These are phyloP conservation scores for Geotrichum fermentans DNA, from an alignment of 1,139 yeast genomes.

Conservation along the genomic window DNA sequence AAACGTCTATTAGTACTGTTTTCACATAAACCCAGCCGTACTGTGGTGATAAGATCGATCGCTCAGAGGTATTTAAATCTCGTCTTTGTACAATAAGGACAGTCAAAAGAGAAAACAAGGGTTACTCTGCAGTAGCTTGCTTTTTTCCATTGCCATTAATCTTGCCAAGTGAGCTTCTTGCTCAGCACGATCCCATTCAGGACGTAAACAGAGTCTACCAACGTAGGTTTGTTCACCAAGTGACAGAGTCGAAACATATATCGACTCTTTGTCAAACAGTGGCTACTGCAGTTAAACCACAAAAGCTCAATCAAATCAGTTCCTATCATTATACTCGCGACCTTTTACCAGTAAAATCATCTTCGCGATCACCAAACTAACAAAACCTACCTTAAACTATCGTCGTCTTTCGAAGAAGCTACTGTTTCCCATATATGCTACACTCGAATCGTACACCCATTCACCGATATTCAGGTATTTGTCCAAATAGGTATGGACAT, in stretches of 20 bases:
- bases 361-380: background rate
- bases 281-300: background rate
- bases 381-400: slow-evolving; percentile 1
- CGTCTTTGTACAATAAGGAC: slow-evolving; percentile 46
- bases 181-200: slow-evolving; percentile 7
- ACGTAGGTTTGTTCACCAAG: background rate
- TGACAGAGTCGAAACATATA: background rate
- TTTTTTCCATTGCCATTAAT: slow-evolving; percentile 16
- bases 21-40: too few species aligned
- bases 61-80: too few species aligned
- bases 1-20: too few species aligned
- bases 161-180: slow-evolving; percentile 10
- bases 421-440: slow-evolving; percentile 66
- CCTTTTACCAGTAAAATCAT: slow-evolving; percentile 16
- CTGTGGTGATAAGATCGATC: too few species aligned
- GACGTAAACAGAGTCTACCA: background rate
- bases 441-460: slow-evolving; percentile 64
- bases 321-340: slow-evolving; percentile 3
- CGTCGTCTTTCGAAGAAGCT: slow-evolving; percentile 60
- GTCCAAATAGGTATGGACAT: slow-evolving; percentile 52
- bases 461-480: slow-evolving; percentile 82
- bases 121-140: background rate
- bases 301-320: background rate
- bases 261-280: background rate
- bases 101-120: slow-evolving; percentile 63